Base-by-base conservation (phyloP, 2,329 filamentous ascomycete genomes). In the Calonectria pauciramosa region DNA sequence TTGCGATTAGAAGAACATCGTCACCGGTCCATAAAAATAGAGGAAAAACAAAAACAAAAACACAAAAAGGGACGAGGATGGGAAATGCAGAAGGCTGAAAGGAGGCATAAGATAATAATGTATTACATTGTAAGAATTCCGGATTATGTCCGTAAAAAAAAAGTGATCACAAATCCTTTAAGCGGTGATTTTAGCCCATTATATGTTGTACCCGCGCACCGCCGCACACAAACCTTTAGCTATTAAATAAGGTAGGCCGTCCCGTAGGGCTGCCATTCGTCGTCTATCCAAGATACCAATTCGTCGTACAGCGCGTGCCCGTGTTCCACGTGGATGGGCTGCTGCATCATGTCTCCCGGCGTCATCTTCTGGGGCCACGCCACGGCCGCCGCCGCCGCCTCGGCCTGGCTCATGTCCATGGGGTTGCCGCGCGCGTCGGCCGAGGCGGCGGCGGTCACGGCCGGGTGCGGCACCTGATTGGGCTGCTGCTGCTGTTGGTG, bases 261-360 rank as follows among this genome's bases (percentile, higher is more conserved):
- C 44, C 79, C 80, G 52, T 82, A 81, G 38, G 81, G 73, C 32
- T 82, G 79, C 84, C 84, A 85, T 41, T 84, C 83, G 54, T 82
- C 82, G 38, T 85, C 84, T 72, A 86, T 84, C 85, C 85, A 86
- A 1, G 82, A 83, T 52, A 84, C 77, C 49, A 86, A 71, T 71
- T 86, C 85, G 36, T 84, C 80, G 54, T 85, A 85, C 32, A 86
- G 41, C n/a, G 79, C 79, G 54, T 82, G 81, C 11, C 81, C 79
- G 52, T 84, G 79, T 11, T 82, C 82, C 28, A 84, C 77, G 54
- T 82, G 79, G 71, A 82, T 80, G 3, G 77, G 78, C 26, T 80
- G 81, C 47, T 79, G 78, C 18, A 78, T 47, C 49, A 71, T 65
- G 47, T 80, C 80, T 47, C 44, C 80, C 4, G 71, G 70, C 7